Base-by-base conservation (phyloP, 306 rosid genomes). In the Urtica urens region DNA sequence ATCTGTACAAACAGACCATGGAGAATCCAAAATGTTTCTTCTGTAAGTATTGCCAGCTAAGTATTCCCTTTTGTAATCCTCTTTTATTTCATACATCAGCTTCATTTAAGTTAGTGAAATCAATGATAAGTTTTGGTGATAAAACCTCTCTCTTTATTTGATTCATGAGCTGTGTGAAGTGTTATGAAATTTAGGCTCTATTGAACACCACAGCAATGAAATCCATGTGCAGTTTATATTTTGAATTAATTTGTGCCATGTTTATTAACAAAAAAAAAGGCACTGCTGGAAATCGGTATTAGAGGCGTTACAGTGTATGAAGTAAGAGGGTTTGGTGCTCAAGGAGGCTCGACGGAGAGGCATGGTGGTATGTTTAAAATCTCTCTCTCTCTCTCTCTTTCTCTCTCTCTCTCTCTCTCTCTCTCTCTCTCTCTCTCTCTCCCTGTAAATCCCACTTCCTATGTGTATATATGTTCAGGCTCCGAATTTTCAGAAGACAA, bases 311-410 rank as follows among this genome's bases (percentile, higher is more conserved):
- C 97, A 3, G 71, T 90, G 54, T 90, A 90, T 62, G 95, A 90
- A 64, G 94, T 59, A 16, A 79, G 59, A 44, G 97, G 97, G 35
- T 90, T 90, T 74, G 97, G 97, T 63, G 66, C 97, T 66, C 97
- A 90, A 62, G 97, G 97, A 18, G 97, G 95, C 43, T 75, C 84
- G 2, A 72, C 68, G 66, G 97, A 90, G 69, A 90, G 97, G 77
- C 94, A 90, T 6, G 97, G 92, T 56, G 97, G 97, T 90, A 72
- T 49, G 72, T n/a, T n/a, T n/a, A n/a, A n/a, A n/a, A n/a, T n/a
- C n/a, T 58, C 37, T 43, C 52, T 29, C 8, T 34, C 16, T 2
- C 3, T 8, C 23, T 21, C 31, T 22, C 46, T 29, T 45, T 23
- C 43, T 23, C n/a, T 15, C 22, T 21, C 5, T 5, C n/a, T 53